phyloP scores from a whole-genome alignment of 1,284 basidiomycete species.

The Puccinia horiana region DNA sequence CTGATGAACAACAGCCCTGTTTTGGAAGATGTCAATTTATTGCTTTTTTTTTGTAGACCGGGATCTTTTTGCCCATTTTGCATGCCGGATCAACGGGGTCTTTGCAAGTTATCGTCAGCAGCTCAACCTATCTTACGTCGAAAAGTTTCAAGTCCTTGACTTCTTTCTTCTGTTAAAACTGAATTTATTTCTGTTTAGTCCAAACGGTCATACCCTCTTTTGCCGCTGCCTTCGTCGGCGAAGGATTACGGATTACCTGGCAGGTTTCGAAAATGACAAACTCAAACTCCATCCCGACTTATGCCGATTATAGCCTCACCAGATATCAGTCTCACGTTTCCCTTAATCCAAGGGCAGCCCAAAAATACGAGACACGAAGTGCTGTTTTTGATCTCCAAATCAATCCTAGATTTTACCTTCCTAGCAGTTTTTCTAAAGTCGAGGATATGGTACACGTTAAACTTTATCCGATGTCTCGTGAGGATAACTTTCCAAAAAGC shows the following conservation, averaged over 20 bases:
- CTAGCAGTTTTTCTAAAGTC: not conserved
- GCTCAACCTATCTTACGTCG: not conserved
- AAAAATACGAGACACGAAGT: not conserved
- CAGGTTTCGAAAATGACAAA: slow-evolving; percentile 6
- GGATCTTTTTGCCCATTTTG: not conserved
- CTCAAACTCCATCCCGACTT: not conserved
- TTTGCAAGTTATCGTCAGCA: slow-evolving; percentile 34
- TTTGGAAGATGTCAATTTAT: not conserved
- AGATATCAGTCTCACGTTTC: not conserved
- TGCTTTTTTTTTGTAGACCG: not conserved
- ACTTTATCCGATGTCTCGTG: not conserved
- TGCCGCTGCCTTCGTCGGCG: slow-evolving; percentile 35
- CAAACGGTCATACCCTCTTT: slow-evolving; percentile 33
- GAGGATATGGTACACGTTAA: not conserved
- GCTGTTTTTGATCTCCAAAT: not conserved
- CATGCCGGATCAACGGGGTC: slow-evolving; percentile 26
- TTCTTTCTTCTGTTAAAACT: not conserved
- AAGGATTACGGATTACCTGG: slow-evolving; percentile 32
- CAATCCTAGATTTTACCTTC: not conserved
- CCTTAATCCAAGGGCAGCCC: not conserved
- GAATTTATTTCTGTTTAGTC: not conserved
- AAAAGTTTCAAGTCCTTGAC: not conserved
- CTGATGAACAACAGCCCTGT: not conserved
- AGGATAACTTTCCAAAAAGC: not conserved
- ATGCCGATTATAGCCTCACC: not conserved